A percentile compares a stretch with the other conserved stretches of the same genome.
Evolutionary conservation across 441 rosid species (phyloP).

Genomic region (Mallotus japonicus): DNA sequence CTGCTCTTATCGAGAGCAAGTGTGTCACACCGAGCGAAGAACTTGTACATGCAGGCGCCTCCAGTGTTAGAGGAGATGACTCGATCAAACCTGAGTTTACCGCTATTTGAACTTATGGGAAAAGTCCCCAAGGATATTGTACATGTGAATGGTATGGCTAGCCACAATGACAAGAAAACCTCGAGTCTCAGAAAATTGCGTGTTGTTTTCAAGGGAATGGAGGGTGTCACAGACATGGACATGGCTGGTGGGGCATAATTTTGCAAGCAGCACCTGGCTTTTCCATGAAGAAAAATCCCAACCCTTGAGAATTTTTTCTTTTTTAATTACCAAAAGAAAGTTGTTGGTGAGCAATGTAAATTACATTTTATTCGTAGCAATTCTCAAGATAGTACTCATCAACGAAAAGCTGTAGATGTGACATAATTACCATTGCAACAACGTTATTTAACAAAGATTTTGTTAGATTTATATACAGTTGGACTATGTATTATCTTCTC

Average conservation of each 20-base stretch:
- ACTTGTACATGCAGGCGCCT: constrained; percentile 93
- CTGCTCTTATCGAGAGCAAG: constrained; percentile 73
- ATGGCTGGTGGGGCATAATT: constrained; percentile 70
- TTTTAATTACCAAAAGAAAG: background rate
- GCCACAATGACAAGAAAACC: constrained; percentile 54
- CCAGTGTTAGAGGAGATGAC: constrained; percentile 89
- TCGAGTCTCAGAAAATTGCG: constrained; percentile 59
- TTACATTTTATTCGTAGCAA: background rate
- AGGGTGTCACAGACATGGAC: constrained; percentile 74
- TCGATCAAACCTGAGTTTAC: constrained; percentile 56
- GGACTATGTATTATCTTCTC: background rate
- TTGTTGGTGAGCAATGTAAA: constrained; percentile 7
- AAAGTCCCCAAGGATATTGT: constrained; percentile 54
- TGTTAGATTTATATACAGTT: background rate
- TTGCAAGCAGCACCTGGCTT: background rate
- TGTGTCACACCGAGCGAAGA: constrained; percentile 51
- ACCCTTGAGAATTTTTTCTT: too few relatives aligned
- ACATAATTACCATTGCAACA: background rate
- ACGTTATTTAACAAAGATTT: background rate
- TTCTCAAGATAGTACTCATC: background rate
- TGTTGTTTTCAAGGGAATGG: constrained; percentile 63
- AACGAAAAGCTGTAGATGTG: background rate
- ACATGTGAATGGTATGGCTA: constrained; percentile 62
- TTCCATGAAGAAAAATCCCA: background rate
- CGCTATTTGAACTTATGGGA: constrained; percentile 76